phyloP scores from a whole-genome alignment of 1,139 yeast genomes.

The Protomyces pachydermus region DNA sequence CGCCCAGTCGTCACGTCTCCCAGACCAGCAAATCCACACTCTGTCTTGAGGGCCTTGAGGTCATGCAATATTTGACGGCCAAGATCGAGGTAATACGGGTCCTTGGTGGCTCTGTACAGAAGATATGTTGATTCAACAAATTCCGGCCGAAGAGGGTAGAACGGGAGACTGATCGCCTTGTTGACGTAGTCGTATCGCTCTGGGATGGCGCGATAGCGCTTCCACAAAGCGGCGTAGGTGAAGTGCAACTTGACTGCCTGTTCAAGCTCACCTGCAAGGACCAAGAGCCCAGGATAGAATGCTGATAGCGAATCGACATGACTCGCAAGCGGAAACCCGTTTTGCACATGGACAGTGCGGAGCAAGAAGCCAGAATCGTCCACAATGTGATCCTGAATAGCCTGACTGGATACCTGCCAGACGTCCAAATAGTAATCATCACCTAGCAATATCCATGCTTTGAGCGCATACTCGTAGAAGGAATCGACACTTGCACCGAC shows the following conservation, averaged over 20 bases:
- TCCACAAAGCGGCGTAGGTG: constrained; percentile 74
- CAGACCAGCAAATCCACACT: constrained; percentile 45
- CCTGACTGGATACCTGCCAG: constrained; percentile 55
- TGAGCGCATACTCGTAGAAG: constrained; percentile 81
- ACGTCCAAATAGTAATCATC: constrained; percentile 58
- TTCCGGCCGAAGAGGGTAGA: constrained; percentile 93
- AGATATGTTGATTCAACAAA: constrained; percentile 84
- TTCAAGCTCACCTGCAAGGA: constrained; percentile 65
- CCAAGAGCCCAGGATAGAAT: constrained; percentile 82
- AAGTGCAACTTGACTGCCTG: constrained; percentile 63
- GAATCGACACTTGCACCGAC: constrained; percentile 94
- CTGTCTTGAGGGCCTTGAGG: constrained; percentile 47
- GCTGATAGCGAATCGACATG: constrained; percentile 90
- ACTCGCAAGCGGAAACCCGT: constrained; percentile 50
- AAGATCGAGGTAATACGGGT: constrained; percentile 72
- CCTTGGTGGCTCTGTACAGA: constrained; percentile 75
- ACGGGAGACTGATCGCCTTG: constrained; percentile 43
- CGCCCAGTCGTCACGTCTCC: constrained; percentile 62
- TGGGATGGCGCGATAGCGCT: constrained; percentile 72
- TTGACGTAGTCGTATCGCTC: constrained; percentile 67
- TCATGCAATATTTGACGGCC: constrained; percentile 62
- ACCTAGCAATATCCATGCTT: constrained; percentile 66
- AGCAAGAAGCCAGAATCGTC: constrained; percentile 52
- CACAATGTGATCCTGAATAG: constrained; percentile 50
- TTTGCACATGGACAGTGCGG: constrained; percentile 52